phyloP scores from a whole-genome alignment of 208 protist genomes.

The Trypanosoma avium region DNA sequence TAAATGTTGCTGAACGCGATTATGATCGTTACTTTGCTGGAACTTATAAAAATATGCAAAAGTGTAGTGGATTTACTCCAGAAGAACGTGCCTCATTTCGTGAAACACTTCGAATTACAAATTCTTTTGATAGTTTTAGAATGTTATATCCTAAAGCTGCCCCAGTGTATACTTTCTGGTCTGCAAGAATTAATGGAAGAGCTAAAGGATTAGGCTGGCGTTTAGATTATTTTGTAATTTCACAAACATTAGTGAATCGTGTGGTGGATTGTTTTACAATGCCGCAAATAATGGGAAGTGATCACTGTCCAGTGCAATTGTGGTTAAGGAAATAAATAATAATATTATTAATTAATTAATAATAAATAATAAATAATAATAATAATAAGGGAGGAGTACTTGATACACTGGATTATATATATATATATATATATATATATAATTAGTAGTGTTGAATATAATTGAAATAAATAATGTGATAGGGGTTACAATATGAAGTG shows the following conservation, averaged over 20 bases:
- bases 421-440: conserved; percentile 9
- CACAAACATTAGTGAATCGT: conserved; percentile 39
- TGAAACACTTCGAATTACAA: conserved; percentile 43
- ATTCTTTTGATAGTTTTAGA: conserved; percentile 86
- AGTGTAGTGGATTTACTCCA: conserved; percentile 90
- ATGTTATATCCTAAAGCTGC: conserved; percentile 74
- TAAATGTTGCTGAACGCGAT: conserved; percentile 95
- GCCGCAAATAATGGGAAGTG: conserved; percentile 73
- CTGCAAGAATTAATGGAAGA: conserved; percentile 57
- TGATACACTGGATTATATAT: conserved; percentile 5
- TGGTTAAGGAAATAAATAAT: conserved; percentile 57
- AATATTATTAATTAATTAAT: conserved; percentile 2
- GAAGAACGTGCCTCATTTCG: conserved; percentile 88
- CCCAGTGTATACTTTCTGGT: conserved; percentile 90
- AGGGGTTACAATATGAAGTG: background rate
- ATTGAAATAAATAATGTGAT: too few relatives aligned
- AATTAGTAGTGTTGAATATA: too few relatives aligned
- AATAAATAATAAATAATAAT: conserved; percentile 10
- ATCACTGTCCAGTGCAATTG: conserved; percentile 90
- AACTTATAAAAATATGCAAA: conserved; percentile 89
- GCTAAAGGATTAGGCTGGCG: conserved; percentile 87
- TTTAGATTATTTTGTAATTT: conserved; percentile 94
- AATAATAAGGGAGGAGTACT: background rate
- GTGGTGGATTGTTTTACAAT: conserved; percentile 88
- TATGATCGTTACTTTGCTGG: conserved; percentile 87